phyloP scores from a whole-genome alignment of 148 eudicot species.

The Persicaria maculosa region DNA sequence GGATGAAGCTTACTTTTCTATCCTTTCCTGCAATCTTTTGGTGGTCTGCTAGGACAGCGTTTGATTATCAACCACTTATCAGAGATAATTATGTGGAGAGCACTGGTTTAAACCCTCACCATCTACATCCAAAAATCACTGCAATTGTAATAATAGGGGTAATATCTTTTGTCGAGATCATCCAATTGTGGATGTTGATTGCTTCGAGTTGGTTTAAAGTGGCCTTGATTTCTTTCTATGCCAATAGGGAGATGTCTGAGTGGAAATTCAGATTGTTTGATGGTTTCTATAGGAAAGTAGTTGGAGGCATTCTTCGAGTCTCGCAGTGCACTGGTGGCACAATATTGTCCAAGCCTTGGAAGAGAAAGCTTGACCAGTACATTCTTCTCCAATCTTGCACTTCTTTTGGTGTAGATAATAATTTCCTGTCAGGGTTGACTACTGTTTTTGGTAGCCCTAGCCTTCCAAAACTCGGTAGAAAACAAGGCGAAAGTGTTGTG shows the following conservation, averaged over 20 bases:
- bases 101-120: no score
- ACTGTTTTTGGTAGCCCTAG: background rate
- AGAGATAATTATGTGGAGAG: no score
- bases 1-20: background rate
- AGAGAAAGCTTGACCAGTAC: background rate
- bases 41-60: background rate
- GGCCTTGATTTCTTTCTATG: background rate
- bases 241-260: background rate
- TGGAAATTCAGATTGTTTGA: background rate
- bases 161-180: background rate
- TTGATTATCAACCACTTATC: background rate
- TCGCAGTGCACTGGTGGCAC: background rate
- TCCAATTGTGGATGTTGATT: background rate
- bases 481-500: background rate
- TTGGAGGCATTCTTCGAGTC: background rate
- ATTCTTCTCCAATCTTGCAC: background rate
- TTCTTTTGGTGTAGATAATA: no score
- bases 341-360: background rate
- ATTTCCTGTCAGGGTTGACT: no score
- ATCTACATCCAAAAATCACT: background rate
- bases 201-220: background rate
- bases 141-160: background rate
- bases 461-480: background rate
- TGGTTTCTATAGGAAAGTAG: background rate
- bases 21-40: background rate